Evolutionary conservation across 768 basidiomycete species (phyloP), one percentile per base, ranked within the genome.

Genomic region (Xerocomus spinulosus): DNA sequence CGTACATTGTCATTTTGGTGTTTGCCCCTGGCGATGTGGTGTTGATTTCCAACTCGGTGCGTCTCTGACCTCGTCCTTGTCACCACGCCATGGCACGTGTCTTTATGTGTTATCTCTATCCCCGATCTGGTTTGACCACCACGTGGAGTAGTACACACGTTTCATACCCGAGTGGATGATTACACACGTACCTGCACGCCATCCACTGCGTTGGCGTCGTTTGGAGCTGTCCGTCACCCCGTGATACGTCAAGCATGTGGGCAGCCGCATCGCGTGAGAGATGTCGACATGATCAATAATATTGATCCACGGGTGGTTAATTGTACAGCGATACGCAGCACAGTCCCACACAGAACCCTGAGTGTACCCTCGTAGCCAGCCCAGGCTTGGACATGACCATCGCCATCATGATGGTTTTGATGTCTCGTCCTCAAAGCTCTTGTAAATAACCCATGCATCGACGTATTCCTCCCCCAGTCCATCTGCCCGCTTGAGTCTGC

Each of bases 361-460:
- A 32, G 5, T 5, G 26, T 18, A 20, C 20, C 9, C 23, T 35
- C 5, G 17, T 32, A 24, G 13, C 25, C 38, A 39, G 15, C 23
- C 37, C 25, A 23, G 37, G 21, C 23, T 23, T n/a, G n/a, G n/a
- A n/a, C n/a, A n/a, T n/a, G n/a, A n/a, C 14, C 37, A 23, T 23
- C 15, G 15, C 24, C 14, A 38, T 38, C 9, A 26, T 18, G 6
- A 23, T 12, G 10, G 37, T 24, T 47, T 26, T 24, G 24, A 15
- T 26, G 58, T 29, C 14, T 54, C 48, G 4, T 75, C 72, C 4
- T 72, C 71, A 61, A 92, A 92, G 51, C 76, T 80, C 71, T 86
- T 91, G 70, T 88, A 91, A 59, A 89, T 77, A 14, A 96, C 79
- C 69, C 82, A 81, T 1, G 93, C 91, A 61, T 96, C 92, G 8